A percentile compares a stretch with the other conserved stretches of the same genome.
phyloP scores from a whole-genome alignment of 2,329 filamentous ascomycete species.

The Colletotrichum sp. region DNA sequence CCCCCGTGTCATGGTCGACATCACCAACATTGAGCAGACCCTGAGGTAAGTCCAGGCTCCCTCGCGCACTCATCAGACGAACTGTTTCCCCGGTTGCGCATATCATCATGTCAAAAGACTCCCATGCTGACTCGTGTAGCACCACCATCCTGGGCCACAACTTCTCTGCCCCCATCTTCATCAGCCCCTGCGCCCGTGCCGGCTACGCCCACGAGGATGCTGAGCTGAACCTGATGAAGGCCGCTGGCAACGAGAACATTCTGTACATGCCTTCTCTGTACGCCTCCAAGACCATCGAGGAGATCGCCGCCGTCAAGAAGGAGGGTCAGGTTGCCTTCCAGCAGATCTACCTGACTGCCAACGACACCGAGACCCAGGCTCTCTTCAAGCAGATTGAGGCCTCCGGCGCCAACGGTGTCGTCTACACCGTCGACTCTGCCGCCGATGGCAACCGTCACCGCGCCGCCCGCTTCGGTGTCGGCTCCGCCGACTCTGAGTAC shows the following conservation, averaged over 20 bases:
- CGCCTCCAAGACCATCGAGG: constrained; percentile 37
- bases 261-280: constrained; percentile 52
- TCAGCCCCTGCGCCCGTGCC: constrained; percentile 52
- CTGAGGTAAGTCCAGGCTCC: constrained; percentile 32
- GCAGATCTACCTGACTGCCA: constrained; percentile 36
- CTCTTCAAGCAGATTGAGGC: constrained; percentile 35
- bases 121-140: constrained; percentile 24
- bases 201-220: constrained; percentile 49
- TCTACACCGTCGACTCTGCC: constrained; percentile 45
- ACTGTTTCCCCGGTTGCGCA: neutral
- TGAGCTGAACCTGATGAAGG: constrained; percentile 55
- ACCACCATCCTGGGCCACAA: constrained; percentile 59
- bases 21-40: constrained; percentile 46
- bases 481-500: constrained; percentile 32
- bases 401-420: constrained; percentile 38
- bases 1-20: constrained; percentile 55
- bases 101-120: neutral
- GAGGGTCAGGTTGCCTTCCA: constrained; percentile 43
- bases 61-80: neutral
- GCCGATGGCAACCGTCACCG: constrained; percentile 44
- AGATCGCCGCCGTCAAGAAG: constrained; percentile 40
- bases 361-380: constrained; percentile 36
- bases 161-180: constrained; percentile 61
- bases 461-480: constrained; percentile 41
- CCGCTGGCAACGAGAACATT: constrained; percentile 51